These are phyloP conservation scores for Phytophthora idaei DNA, from an alignment of 352 stramenopile genomes.

Conservation along the genomic window DNA sequence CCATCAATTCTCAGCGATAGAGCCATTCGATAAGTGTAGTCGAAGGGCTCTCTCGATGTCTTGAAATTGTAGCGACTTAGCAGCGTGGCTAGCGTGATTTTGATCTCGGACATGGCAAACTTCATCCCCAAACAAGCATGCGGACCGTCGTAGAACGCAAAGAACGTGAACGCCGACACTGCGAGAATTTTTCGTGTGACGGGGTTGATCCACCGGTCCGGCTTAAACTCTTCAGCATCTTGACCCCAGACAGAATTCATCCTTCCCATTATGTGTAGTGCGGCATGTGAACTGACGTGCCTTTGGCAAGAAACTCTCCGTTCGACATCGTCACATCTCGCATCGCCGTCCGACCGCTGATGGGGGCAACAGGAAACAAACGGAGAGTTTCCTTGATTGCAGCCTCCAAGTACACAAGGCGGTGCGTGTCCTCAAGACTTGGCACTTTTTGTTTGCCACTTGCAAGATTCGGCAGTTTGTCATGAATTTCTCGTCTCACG, in stretches of 20 bases:
- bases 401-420: constrained; percentile 55
- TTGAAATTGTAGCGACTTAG: constrained; percentile 42
- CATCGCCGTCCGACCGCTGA: constrained; percentile 48
- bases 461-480: constrained; percentile 51
- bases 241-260: constrained; percentile 51
- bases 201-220: constrained; percentile 54
- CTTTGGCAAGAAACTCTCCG: constrained; percentile 48
- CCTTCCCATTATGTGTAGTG: constrained; percentile 48
- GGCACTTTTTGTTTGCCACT: constrained; percentile 15
- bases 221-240: constrained; percentile 56
- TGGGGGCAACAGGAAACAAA: constrained; percentile 59
- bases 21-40: constrained; percentile 39
- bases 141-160: constrained; percentile 47
- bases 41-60: constrained; percentile 23
- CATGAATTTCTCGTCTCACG: constrained; percentile 40
- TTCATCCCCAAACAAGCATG: constrained; percentile 55
- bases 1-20: constrained; percentile 46
- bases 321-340: constrained; percentile 59
- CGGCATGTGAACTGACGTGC: constrained; percentile 43
- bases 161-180: constrained; percentile 55
- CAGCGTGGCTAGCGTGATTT: constrained; percentile 38
- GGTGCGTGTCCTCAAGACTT: constrained; percentile 36
- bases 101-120: constrained; percentile 51
- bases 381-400: constrained; percentile 55
- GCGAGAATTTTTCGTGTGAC: constrained; percentile 19